These are phyloP conservation scores for Adansonia digitata DNA, from an alignment of 345 rosid genomes.

Conservation along the genomic window DNA sequence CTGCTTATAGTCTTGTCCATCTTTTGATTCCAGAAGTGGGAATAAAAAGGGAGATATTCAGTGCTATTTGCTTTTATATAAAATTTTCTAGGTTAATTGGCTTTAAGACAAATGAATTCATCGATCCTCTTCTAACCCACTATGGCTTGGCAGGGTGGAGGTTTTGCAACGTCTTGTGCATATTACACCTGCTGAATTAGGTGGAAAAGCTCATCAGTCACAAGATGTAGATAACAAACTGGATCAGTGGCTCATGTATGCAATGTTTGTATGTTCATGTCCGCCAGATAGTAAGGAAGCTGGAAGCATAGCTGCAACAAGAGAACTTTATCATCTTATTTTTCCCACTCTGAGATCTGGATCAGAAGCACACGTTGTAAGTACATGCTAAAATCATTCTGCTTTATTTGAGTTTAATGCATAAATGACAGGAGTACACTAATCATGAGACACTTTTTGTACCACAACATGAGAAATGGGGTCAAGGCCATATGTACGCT, in stretches of 20 bases:
- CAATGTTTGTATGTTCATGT: slow-evolving; percentile 94
- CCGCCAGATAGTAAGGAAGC: slow-evolving; percentile 80
- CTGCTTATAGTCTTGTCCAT: neutral
- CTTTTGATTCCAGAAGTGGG: neutral
- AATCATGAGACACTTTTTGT: neutral
- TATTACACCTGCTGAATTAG: slow-evolving; percentile 87
- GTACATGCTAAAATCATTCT: slow-evolving; percentile 21
- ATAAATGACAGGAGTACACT: neutral
- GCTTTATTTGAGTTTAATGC: neutral
- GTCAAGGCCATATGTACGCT: neutral
- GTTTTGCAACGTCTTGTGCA: slow-evolving; percentile 76
- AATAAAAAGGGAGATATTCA: neutral
- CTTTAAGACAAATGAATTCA: neutral
- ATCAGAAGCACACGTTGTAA: slow-evolving; percentile 78
- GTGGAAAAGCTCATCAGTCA: slow-evolving; percentile 85
- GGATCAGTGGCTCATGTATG: slow-evolving; percentile 97
- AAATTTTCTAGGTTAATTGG: slow-evolving; percentile 1
- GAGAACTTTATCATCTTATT: slow-evolving; percentile 83
- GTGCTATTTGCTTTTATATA: neutral
- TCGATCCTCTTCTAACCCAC: slow-evolving; percentile 7
- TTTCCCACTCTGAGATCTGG: slow-evolving; percentile 84
- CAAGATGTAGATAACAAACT: slow-evolving; percentile 89
- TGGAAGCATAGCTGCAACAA: slow-evolving; percentile 72
- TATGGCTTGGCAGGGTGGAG: slow-evolving; percentile 55
- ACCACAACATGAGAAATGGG: neutral